phyloP scores from a whole-genome alignment of 2,329 filamentous ascomycete species.

The Diaporthe capsici region DNA sequence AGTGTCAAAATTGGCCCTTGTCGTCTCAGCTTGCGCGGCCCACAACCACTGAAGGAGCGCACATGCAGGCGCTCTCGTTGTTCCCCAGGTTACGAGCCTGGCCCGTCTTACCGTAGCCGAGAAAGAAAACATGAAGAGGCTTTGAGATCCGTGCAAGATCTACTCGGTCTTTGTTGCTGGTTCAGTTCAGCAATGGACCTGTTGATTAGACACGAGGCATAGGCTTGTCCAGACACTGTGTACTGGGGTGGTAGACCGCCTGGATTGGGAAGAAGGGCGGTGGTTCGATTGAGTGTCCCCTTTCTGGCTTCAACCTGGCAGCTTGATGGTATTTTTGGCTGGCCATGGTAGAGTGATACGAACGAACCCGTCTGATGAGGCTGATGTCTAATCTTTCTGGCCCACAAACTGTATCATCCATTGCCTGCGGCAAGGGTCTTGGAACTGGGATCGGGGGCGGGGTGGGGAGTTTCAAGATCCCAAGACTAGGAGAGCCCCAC shows the following conservation, averaged over 20 bases:
- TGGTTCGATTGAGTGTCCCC: not conserved
- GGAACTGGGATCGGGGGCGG: slow-evolving; percentile 26
- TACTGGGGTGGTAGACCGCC: not conserved
- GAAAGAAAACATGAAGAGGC: not conserved
- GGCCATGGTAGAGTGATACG: not conserved
- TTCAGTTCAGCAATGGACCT: not conserved
- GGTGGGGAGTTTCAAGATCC: slow-evolving; percentile 23
- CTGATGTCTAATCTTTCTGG: slow-evolving; percentile 14
- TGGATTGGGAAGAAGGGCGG: not conserved
- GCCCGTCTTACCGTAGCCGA: not conserved
- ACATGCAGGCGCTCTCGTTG: not conserved
- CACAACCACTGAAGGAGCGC: not conserved
- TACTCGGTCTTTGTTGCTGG: not conserved
- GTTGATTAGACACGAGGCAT: not conserved
- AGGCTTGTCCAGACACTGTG: not conserved
- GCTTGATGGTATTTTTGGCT: slow-evolving; percentile 3
- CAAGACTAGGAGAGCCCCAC: slow-evolving; percentile 12
- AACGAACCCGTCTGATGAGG: not conserved
- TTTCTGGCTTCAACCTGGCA: slow-evolving; percentile 6
- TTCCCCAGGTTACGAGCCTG: not conserved
- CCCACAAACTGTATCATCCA: slow-evolving; percentile 28
- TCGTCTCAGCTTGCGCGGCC: slow-evolving; percentile 20
- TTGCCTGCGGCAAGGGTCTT: slow-evolving; percentile 12
- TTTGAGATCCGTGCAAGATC: too few relatives aligned
- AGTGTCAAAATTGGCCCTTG: slow-evolving; percentile 16